Base-by-base conservation (phyloP, 108 stramenopile species). In the Conticribra guillardii region DNA sequence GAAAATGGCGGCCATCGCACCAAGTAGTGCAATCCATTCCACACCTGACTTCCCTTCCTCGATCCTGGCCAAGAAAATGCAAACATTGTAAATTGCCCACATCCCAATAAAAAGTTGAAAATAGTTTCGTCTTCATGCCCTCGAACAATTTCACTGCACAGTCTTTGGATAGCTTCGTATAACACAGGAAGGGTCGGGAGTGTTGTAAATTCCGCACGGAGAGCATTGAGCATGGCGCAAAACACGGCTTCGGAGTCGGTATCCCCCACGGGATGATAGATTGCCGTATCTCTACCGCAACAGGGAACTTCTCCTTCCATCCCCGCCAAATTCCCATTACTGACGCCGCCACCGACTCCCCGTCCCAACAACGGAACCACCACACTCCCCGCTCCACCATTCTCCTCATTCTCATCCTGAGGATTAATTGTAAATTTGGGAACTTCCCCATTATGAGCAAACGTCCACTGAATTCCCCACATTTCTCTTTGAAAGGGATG, bases 191-290 rank as follows among this genome's bases (percentile, higher is more conserved):
- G 67, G 18, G 90, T 89, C 4, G 94, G 92, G 32, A 92, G 54
- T 5, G 79, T 72, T 30, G 28, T 54, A 64, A 94, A 97, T 61
- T 87, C 80, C 19, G 88, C 86, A 29, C 87, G 71, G 29, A 97
- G 67, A 1, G 85, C 86, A 76, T 95, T 97, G 57, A 97, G 74
- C 66, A 97, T 92, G 63, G 89, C 89, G 70, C 93, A 94, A 82
- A 97, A 97, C 47, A 87, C 90, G 3, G 89, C 87, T 64, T 97
- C 96, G 15, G 89, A 91, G 77, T 97, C 96, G 9, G 96, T 97
- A 54, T 90, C 87, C 3, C 96, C 96, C 32, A 97, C 85, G 14
- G 96, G 88, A 54, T 82, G 82, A 74, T 81, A 89, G 48, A 69
- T 46, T 27, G 65, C 64, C 59, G n/a, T n/a, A n/a, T n/a, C n/a